Evolutionary conservation across 495 filamentous ascomycete genomes (phyloP), one percentile per base, ranked within the genome.

Genomic region (Hyaloscypha variabilis): DNA sequence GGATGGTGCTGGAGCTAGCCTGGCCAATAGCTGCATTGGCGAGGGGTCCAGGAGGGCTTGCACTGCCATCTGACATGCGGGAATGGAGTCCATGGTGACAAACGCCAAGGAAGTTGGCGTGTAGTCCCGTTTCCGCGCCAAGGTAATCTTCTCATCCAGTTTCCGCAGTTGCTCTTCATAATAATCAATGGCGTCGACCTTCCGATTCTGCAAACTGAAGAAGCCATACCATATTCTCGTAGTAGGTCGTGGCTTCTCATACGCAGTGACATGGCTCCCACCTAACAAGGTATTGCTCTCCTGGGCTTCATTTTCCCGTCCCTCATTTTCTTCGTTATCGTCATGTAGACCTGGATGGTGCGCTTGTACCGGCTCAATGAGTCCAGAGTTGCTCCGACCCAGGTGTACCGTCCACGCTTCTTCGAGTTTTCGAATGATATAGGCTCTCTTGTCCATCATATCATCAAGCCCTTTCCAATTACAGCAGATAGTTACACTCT

Each of bases 21-120:
- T 91, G 14, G 93, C 93, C 23, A 94, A 78, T n/a, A 98, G 79
- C 58, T 89, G 88, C 71, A 91, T 88, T 13, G 96, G 96, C 25
- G 88, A 87, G 1, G 95, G 92, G 71, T 97, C 94, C 29, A 99
- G 84, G 5, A 93, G 87, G 0, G 96, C 92, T 75, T 99, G 95
- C 50, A 96, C 88, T 19, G 93, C 92, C 90, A 97, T 96, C 79
- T 99, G 95, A 67, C 82, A 84, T 25, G 93, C 87, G n/a, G 92
- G 90, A 65, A 94, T 92, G 21, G 93, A 96, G 75, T 97, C 89
- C 91, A 99, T 93, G 1, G 96, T 97, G 34, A 99, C 92, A 74
- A 98, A 98, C 8, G 96, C 96, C 36, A 96, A 80, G 50, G 93
- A 87, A 0, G 87, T 93, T 2, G 96, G 83, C 10, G 82, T 77